Percentiles rank a stretch among this genome's conserved stretches.
phyloP scores from a whole-genome alignment of 352 stramenopile genomes.

The Phytophthora uliginosa region DNA sequence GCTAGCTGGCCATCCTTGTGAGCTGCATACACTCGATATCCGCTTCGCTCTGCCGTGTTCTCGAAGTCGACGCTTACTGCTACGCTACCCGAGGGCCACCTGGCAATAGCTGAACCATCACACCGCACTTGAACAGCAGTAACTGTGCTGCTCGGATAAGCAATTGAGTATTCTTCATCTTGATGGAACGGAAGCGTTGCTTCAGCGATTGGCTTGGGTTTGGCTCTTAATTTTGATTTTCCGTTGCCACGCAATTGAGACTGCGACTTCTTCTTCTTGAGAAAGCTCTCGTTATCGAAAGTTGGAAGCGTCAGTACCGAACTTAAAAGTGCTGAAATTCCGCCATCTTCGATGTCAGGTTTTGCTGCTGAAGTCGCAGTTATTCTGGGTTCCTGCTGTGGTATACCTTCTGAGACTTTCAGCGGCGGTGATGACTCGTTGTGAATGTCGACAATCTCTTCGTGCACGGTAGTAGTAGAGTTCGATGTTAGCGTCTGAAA shows the following conservation, averaged over 20 bases:
- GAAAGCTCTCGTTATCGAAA: slow-evolving; percentile 49
- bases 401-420: not conserved
- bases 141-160: slow-evolving; percentile 63
- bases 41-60: slow-evolving; percentile 31
- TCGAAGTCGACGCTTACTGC: slow-evolving; percentile 80
- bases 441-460: slow-evolving; percentile 3
- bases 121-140: slow-evolving; percentile 61
- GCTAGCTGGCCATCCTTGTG: slow-evolving; percentile 77
- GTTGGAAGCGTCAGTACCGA: slow-evolving; percentile 62
- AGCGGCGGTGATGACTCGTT: not conserved
- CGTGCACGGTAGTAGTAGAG: not conserved
- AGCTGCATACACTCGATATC: slow-evolving; percentile 75
- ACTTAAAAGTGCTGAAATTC: slow-evolving; percentile 53
- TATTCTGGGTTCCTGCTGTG: not conserved
- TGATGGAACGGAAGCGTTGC: slow-evolving; percentile 41
- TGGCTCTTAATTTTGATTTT: slow-evolving; percentile 24
- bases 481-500: not conserved
- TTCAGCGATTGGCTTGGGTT: not conserved
- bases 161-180: slow-evolving; percentile 38
- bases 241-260: slow-evolving; percentile 7
- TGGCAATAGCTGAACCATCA: slow-evolving; percentile 75
- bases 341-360: not conserved
- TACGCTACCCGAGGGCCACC: slow-evolving; percentile 73
- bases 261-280: slow-evolving; percentile 51
- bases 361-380: not conserved